phyloP scores from a whole-genome alignment of 371 early-diverging fungal species.

The Mortierella sp. region DNA sequence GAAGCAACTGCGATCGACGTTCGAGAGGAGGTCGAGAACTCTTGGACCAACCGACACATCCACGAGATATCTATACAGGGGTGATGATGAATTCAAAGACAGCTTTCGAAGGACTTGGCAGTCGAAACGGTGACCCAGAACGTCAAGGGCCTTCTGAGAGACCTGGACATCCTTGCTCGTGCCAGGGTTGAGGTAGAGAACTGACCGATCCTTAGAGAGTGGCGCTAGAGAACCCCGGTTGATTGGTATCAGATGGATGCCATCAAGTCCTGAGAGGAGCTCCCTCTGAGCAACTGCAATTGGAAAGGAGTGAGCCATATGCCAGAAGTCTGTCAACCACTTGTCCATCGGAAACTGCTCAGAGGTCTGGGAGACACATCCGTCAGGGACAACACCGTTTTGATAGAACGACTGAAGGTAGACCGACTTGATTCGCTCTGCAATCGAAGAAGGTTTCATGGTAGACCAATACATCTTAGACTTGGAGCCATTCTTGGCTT shows the following conservation, averaged over 20 bases:
- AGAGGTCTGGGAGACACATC: not conserved
- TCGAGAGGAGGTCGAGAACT: not conserved
- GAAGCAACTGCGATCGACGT: not conserved
- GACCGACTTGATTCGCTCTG: not conserved
- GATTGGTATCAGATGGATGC: conserved; percentile 14
- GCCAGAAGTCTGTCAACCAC: conserved; percentile 13
- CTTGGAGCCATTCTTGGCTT: too few species aligned
- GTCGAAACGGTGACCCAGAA: not conserved
- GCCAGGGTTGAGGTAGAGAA: not conserved
- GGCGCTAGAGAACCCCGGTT: not conserved
- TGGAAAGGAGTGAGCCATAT: not conserved
- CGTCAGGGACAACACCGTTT: not conserved
- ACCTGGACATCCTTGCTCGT: not conserved
- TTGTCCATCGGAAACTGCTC: not conserved
- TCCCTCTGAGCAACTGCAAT: not conserved
- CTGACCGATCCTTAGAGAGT: not conserved
- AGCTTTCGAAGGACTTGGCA: not conserved
- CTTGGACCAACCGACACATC: not conserved
- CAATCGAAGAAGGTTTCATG: not conserved
- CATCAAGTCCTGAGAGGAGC: not conserved
- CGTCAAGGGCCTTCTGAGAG: not conserved
- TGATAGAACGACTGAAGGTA: not conserved
- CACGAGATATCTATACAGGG: not conserved
- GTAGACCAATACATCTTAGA: not conserved
- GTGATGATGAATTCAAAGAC: not conserved